phyloP scores from a whole-genome alignment of 208 protist species.

The Leishmania major region DNA sequence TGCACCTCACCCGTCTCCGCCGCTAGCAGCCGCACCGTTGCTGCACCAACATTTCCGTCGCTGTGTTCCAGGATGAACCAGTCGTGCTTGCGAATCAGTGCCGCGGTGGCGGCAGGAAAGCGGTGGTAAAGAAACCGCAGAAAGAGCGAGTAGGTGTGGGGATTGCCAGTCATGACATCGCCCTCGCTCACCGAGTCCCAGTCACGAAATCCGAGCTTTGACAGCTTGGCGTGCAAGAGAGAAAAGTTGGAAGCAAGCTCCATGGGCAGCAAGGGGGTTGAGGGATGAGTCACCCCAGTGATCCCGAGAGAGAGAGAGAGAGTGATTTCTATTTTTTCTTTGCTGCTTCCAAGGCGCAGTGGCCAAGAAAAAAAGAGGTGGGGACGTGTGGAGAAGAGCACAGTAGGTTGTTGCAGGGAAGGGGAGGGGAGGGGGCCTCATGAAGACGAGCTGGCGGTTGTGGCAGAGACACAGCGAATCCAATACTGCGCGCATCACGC shows the following conservation, averaged over 20 bases:
- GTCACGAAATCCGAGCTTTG: constrained; percentile 40
- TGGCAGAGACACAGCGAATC: background rate
- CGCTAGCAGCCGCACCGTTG: constrained; percentile 35
- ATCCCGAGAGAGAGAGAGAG: background rate
- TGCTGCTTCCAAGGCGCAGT: background rate
- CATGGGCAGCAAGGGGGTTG: constrained; percentile 7
- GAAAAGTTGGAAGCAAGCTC: constrained; percentile 35
- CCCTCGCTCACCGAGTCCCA: constrained; percentile 42
- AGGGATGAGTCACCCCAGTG: background rate
- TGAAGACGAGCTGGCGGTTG: background rate
- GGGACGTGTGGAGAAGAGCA: background rate
- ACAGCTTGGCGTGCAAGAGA: constrained; percentile 44
- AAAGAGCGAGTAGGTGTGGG: constrained; percentile 47
- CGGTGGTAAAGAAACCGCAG: constrained; percentile 46
- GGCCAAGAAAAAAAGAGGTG: background rate
- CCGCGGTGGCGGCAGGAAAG: constrained; percentile 30
- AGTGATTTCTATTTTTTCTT: background rate
- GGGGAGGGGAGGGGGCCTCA: background rate
- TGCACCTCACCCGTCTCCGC: constrained; percentile 9
- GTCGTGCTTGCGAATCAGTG: constrained; percentile 35
- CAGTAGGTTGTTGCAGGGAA: background rate
- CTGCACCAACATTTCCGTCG: constrained; percentile 26
- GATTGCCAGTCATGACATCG: constrained; percentile 48
- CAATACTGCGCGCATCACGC: background rate
- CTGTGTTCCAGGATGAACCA: constrained; percentile 61